phyloP scores from a whole-genome alignment of 805 yeast genomes.

The Lachancea quebecensis region DNA sequence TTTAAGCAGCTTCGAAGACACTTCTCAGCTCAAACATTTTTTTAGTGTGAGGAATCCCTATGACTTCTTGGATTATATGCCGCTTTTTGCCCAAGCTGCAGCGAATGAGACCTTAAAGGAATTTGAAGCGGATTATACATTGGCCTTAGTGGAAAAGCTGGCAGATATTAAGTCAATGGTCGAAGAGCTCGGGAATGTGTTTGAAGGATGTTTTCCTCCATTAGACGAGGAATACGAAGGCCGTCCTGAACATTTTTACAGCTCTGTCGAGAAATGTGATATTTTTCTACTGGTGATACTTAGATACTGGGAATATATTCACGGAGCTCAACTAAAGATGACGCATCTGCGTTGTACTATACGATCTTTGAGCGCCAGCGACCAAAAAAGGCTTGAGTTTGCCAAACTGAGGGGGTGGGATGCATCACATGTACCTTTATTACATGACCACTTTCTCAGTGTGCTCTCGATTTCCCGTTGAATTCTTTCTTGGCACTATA shows the following conservation, averaged over 20 bases:
- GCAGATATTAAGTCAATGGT: constrained; percentile 8
- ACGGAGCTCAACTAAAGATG: neutral
- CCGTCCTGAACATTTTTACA: neutral
- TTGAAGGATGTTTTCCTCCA: constrained; percentile 11
- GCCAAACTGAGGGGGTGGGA: constrained; percentile 2
- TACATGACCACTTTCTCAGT: neutral
- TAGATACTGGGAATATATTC: constrained; percentile 5
- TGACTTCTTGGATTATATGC: constrained; percentile 17
- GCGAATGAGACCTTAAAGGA: constrained; percentile 10
- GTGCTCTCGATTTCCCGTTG: neutral
- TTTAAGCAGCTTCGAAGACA: constrained; percentile 13
- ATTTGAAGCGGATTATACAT: neutral
- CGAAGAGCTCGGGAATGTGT: constrained; percentile 7
- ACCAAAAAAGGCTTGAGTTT: neutral
- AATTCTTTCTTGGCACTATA: constrained; percentile 3
- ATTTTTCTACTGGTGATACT: constrained; percentile 8
- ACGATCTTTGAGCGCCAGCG: neutral
- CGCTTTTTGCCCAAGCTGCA: constrained; percentile 21
- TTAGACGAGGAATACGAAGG: constrained; percentile 1
- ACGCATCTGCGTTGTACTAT: too few species aligned
- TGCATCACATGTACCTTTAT: neutral
- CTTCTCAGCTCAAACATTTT: constrained; percentile 19
- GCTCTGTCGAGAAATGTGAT: constrained; percentile 7
- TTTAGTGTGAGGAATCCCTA: constrained; percentile 12
- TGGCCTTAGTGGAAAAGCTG: constrained; percentile 9